Conservation (phyloP, 495 filamentous ascomycete species). For the Talaromyces thailandensis region DNA sequence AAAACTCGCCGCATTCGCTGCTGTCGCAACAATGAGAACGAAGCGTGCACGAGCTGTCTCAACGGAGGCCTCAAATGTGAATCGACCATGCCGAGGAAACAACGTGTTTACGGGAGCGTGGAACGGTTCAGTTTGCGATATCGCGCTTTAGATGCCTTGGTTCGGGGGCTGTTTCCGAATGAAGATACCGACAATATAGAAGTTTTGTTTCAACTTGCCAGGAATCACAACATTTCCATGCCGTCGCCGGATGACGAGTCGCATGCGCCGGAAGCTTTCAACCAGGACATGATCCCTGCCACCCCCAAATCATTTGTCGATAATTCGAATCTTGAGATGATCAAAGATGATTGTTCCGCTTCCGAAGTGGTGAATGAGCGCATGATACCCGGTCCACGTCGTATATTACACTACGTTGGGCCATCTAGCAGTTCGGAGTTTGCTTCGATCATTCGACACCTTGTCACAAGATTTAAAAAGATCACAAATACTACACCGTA, state of each 20-base stretch:
- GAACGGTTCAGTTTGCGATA: conserved; percentile 36
- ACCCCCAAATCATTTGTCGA: not conserved
- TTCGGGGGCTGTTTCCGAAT: conserved; percentile 35
- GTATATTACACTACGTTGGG: conserved; percentile 24
- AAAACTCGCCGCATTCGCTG: conserved; percentile 4
- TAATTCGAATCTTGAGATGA: not conserved
- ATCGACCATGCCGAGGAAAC: conserved; percentile 37
- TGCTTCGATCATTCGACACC: conserved; percentile 5
- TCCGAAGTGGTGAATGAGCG: not conserved
- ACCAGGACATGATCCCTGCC: not conserved
- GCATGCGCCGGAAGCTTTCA: conserved; percentile 5
- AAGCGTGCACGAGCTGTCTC: conserved; percentile 1
- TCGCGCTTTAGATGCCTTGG: conserved; percentile 33
- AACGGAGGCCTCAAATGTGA: conserved; percentile 30
- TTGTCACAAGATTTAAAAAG: not conserved
- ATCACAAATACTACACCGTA: not conserved
- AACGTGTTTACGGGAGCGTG: conserved; percentile 41
- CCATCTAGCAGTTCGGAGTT: conserved; percentile 18
- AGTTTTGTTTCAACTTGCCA: conserved; percentile 23
- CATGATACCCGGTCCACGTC: conserved; percentile 2
- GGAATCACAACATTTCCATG: conserved; percentile 6
- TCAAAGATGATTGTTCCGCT: not conserved
- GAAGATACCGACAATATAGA: conserved; percentile 27
- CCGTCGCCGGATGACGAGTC: conserved; percentile 2
- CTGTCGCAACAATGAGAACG: conserved; percentile 4